Conservation (phyloP, 306 rosid species). For the Ormosia semicastrata region DNA sequence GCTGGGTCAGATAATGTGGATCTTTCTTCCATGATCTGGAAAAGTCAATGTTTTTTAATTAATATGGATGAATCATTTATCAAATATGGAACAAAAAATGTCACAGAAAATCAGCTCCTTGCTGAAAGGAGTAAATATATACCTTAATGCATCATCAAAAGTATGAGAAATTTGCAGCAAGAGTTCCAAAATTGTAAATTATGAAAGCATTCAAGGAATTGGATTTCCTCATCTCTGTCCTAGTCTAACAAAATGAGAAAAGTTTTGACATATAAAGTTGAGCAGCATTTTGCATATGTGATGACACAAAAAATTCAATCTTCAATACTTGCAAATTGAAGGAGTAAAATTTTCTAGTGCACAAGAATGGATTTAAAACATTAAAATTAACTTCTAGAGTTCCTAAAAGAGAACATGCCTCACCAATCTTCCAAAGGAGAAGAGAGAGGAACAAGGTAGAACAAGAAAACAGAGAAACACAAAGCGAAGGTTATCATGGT, state of each 20-base stretch:
- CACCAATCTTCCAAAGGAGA: background rate
- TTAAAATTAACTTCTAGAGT: background rate
- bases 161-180: background rate
- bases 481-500: background rate
- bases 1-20: constrained; percentile 34
- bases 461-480: background rate
- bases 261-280: background rate
- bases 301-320: background rate
- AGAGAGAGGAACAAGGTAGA: background rate
- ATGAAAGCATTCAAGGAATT: constrained; percentile 4
- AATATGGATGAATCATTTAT: constrained; percentile 4
- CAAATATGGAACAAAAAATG: constrained; percentile 1
- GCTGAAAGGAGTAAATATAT: background rate
- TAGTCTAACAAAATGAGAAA: background rate
- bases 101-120: background rate
- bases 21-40: constrained; percentile 50
- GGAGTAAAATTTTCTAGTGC: background rate
- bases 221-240: background rate
- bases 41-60: background rate
- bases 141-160: background rate
- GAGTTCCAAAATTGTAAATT: background rate
- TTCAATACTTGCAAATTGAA: constrained; percentile 6
- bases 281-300: background rate
- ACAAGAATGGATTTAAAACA: background rate
- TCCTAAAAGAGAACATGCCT: background rate